Percentiles rank a stretch among this genome's conserved stretches.
Conservation (phyloP, 2,329 filamentous ascomycete genomes). For the Exophiala sp. region DNA sequence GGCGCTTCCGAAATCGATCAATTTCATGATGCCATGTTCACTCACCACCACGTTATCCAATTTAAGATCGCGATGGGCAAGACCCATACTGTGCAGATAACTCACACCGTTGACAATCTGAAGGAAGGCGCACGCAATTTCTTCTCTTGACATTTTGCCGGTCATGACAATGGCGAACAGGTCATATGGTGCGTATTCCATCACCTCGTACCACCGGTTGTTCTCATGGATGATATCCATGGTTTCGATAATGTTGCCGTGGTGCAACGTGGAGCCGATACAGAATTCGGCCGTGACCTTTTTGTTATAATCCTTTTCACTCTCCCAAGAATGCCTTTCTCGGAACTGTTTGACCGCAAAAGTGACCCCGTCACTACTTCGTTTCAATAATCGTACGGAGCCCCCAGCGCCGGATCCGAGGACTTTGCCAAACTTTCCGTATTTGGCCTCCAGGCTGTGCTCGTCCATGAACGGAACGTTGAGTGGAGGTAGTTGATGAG, state of each 20-base stretch:
- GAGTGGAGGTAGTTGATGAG: slow-evolving; percentile 46
- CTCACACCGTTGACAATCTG: slow-evolving; percentile 93
- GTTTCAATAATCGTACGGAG: slow-evolving; percentile 88
- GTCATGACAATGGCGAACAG: slow-evolving; percentile 99
- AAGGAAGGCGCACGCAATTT: slow-evolving; percentile 83
- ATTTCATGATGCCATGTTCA: slow-evolving; percentile 95
- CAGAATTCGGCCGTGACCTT: slow-evolving; percentile 98
- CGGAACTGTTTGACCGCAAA: slow-evolving; percentile 98
- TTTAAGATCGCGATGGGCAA: slow-evolving; percentile 92
- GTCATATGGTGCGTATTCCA: slow-evolving; percentile 96
- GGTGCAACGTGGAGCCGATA: slow-evolving; percentile 91
- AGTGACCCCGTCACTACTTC: slow-evolving; percentile 82
- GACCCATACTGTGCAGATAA: slow-evolving; percentile 88
- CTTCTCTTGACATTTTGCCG: slow-evolving; percentile 87
- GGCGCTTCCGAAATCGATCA: slow-evolving; percentile 97
- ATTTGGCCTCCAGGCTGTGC: slow-evolving; percentile 82
- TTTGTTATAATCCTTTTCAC: slow-evolving; percentile 91
- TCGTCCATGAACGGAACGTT: slow-evolving; percentile 86
- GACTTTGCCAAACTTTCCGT: slow-evolving; percentile 91
- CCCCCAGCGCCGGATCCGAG: slow-evolving; percentile 90
- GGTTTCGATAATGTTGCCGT: slow-evolving; percentile 97
- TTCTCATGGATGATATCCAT: slow-evolving; percentile 95
- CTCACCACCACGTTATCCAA: slow-evolving; percentile 97
- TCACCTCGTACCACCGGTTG: slow-evolving; percentile 92
- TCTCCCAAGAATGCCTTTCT: slow-evolving; percentile 85